Conservation (phyloP, 2,329 filamentous ascomycete genomes). For the Pseudocercospora fijiensis region DNA sequence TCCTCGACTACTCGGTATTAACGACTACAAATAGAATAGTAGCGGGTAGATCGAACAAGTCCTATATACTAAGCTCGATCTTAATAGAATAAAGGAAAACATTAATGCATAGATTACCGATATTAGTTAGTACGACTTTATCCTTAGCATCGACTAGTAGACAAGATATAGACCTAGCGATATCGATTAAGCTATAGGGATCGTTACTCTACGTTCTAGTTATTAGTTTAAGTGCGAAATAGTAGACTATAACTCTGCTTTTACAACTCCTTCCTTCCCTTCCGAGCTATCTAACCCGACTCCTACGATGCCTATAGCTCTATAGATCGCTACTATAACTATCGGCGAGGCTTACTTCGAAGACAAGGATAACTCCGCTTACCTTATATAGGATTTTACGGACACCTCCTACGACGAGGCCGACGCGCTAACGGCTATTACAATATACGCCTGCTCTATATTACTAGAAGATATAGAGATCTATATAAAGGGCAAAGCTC, state of each 20-base stretch:
- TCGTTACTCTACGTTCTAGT: neutral
- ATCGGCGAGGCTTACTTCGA: neutral
- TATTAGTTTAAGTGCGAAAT: neutral
- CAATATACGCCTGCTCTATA: neutral
- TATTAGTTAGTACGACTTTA: neutral
- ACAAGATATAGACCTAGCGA: too few species aligned
- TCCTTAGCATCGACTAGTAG: neutral
- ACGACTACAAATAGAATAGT: too few species aligned
- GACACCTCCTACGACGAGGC: neutral
- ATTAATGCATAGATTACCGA: neutral
- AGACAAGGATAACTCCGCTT: neutral
- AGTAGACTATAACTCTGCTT: neutral
- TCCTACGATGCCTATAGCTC: too few species aligned
- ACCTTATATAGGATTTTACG: neutral
- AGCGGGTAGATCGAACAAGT: neutral
- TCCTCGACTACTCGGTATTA: too few species aligned
- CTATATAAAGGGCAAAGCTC: neutral
- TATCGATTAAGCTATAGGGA: too few species aligned
- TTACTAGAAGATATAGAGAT: too few species aligned
- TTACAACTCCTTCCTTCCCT: too few species aligned
- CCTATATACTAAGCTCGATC: neutral
- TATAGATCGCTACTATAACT: too few species aligned
- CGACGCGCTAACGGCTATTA: neutral
- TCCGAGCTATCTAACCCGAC: too few species aligned
- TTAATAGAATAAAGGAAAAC: neutral